Evolutionary conservation across 345 rosid species (phyloP).

Genomic region (Bruguiera sexangula): DNA sequence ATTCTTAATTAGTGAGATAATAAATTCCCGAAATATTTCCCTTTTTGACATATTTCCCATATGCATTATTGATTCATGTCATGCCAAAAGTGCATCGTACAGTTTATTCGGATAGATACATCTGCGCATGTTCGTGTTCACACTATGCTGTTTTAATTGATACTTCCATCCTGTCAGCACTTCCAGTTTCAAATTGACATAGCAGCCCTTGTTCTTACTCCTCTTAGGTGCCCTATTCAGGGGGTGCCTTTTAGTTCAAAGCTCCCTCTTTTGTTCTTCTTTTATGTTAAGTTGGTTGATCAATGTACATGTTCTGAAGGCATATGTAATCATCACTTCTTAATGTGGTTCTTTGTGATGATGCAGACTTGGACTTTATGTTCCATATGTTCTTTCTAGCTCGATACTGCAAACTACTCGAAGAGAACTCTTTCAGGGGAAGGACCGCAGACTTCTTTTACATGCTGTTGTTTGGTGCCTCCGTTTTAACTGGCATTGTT

Average conservation of each 20-base stretch:
- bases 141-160: no score
- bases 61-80: no score
- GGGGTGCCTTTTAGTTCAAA: not conserved
- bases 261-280: not conserved
- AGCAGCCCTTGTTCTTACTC: no score
- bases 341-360: conserved; percentile 13
- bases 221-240: no score
- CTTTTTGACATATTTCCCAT: no score
- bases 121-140: no score
- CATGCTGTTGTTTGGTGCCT: conserved; percentile 97
- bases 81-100: no score
- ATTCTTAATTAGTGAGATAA: no score
- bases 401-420: conserved; percentile 96
- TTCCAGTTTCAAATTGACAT: no score
- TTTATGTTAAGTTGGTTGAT: conserved; percentile 7
- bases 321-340: not conserved
- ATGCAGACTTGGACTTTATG: conserved; percentile 89
- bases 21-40: no score
- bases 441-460: conserved; percentile 97
- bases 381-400: conserved; percentile 99
- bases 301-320: conserved; percentile 1
- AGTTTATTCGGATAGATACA: no score
- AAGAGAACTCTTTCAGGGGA: conserved; percentile 96
- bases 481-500: conserved; percentile 77
- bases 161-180: no score